Percentiles rank a stretch among this genome's conserved stretches.
Evolutionary conservation across 257 asterid genomes (phyloP).

Genomic region (Solanum phureja): DNA sequence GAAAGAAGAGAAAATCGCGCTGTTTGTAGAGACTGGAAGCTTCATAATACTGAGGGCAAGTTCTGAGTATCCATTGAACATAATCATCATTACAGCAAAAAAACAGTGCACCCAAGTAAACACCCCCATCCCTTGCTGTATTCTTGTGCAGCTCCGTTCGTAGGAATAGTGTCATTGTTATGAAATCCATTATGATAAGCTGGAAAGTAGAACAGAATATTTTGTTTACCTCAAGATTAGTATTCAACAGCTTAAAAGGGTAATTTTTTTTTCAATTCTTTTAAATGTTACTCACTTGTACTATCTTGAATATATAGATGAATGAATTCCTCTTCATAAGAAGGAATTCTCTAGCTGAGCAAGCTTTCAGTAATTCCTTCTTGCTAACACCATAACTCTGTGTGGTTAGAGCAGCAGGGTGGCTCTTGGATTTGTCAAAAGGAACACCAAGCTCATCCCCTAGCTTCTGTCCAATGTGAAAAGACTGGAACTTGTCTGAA

Average conservation of each 20-base stretch:
- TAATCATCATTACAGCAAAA: slow-evolving; percentile 24
- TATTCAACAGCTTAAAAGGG: not conserved
- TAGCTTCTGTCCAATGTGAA: slow-evolving; percentile 5
- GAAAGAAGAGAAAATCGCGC: slow-evolving; percentile 31
- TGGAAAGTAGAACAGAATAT: slow-evolving; percentile 9
- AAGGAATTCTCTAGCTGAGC: slow-evolving; percentile 42
- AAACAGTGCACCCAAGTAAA: slow-evolving; percentile 38
- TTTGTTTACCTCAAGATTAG: not conserved
- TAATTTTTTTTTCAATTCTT: not conserved
- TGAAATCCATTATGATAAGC: slow-evolving; percentile 31
- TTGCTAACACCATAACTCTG: not conserved
- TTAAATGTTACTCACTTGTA: slow-evolving; percentile 17
- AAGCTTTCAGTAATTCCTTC: slow-evolving; percentile 15
- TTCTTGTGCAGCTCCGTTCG: slow-evolving; percentile 33
- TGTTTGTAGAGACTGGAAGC: slow-evolving; percentile 45
- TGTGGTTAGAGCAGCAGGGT: not conserved
- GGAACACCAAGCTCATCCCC: slow-evolving; percentile 9
- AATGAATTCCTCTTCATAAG: slow-evolving; percentile 43
- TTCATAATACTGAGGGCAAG: slow-evolving; percentile 32
- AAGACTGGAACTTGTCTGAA: not conserved
- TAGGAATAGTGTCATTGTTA: slow-evolving; percentile 36
- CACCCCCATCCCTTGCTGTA: slow-evolving; percentile 19
- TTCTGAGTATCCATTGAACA: slow-evolving; percentile 38
- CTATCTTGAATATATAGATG: slow-evolving; percentile 26
- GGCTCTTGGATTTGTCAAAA: slow-evolving; percentile 9